Evolutionary conservation across 2,329 filamentous ascomycete species (phyloP).

Genomic region (Teratosphaeria nubilosa): DNA sequence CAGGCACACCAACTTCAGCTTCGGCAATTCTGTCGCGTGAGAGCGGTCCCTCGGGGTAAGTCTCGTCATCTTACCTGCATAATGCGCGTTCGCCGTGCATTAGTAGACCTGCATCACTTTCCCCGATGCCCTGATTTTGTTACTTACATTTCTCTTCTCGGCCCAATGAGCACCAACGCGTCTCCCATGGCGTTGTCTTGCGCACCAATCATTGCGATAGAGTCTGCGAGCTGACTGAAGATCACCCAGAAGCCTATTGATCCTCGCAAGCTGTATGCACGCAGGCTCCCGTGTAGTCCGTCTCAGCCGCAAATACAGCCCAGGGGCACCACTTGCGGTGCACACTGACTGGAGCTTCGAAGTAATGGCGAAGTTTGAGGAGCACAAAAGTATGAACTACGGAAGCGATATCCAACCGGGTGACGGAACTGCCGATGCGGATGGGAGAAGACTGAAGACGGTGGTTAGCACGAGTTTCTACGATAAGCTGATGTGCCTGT

Average conservation of each 20-base stretch:
- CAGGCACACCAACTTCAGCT: not conserved
- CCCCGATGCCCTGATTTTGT: not conserved
- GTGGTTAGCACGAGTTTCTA: conserved; percentile 70
- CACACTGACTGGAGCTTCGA: conserved; percentile 47
- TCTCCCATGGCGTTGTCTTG: not conserved
- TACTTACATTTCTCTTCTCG: not conserved
- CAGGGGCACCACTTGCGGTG: conserved; percentile 12
- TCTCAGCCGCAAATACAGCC: conserved; percentile 31
- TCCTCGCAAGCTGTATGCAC: conserved; percentile 93
- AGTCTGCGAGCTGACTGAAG: not conserved
- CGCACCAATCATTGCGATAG: not conserved
- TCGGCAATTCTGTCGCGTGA: not conserved
- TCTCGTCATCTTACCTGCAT: not conserved
- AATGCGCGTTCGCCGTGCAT: not conserved
- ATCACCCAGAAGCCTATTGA: conserved; percentile 27
- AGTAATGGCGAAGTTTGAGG: conserved; percentile 63
- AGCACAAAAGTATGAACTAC: conserved; percentile 93
- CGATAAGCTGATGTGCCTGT: conserved; percentile 59
- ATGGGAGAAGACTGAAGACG: conserved; percentile 21
- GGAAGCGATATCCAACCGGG: conserved; percentile 59
- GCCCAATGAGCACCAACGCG: not conserved
- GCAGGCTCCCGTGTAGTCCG: conserved; percentile 62
- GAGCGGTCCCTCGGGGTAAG: conserved; percentile 5
- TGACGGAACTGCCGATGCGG: conserved; percentile 4
- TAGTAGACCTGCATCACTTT: not conserved